Evolutionary conservation across 139 green algal species (phyloP).

Genomic region (Haematococcus lacustris): DNA sequence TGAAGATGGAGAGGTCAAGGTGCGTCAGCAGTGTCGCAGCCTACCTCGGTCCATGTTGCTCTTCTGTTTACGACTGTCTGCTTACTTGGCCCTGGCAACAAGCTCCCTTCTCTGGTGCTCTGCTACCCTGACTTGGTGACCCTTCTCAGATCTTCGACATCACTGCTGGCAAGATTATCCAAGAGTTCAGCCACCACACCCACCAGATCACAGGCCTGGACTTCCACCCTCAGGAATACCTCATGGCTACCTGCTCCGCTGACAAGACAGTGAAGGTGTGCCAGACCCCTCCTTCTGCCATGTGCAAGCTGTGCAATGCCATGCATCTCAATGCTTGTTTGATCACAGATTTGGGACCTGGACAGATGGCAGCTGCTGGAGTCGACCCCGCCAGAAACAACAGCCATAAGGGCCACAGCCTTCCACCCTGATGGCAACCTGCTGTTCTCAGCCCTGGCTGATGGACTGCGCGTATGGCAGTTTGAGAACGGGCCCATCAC

Average conservation of each 20-base stretch:
- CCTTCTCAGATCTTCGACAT: slow-evolving; percentile 71
- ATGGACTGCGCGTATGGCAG: slow-evolving; percentile 53
- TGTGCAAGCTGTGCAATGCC: not conserved
- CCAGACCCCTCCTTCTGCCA: not conserved
- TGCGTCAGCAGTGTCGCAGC: not conserved
- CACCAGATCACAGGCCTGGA: slow-evolving; percentile 59
- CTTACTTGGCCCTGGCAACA: not conserved
- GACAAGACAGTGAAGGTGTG: slow-evolving; percentile 59
- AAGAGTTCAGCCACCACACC: slow-evolving; percentile 52
- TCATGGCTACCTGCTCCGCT: slow-evolving; percentile 60
- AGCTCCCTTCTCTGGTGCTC: not conserved
- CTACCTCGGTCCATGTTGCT: not conserved
- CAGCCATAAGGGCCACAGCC: slow-evolving; percentile 41
- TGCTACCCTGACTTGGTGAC: not conserved
- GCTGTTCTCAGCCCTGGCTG: slow-evolving; percentile 53
- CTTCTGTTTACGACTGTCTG: not conserved
- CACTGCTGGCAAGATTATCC: slow-evolving; percentile 46
- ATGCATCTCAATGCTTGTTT: not conserved
- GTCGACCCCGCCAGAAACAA: slow-evolving; percentile 48
- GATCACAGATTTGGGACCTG: slow-evolving; percentile 68
- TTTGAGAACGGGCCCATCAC: slow-evolving; percentile 51
- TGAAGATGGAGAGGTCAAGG: slow-evolving; percentile 69
- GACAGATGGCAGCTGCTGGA: slow-evolving; percentile 59
- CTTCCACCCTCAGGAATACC: slow-evolving; percentile 76
- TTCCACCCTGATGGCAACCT: slow-evolving; percentile 64